Conservation (phyloP, 768 basidiomycete species). For the Fomitopsis pulvina region DNA sequence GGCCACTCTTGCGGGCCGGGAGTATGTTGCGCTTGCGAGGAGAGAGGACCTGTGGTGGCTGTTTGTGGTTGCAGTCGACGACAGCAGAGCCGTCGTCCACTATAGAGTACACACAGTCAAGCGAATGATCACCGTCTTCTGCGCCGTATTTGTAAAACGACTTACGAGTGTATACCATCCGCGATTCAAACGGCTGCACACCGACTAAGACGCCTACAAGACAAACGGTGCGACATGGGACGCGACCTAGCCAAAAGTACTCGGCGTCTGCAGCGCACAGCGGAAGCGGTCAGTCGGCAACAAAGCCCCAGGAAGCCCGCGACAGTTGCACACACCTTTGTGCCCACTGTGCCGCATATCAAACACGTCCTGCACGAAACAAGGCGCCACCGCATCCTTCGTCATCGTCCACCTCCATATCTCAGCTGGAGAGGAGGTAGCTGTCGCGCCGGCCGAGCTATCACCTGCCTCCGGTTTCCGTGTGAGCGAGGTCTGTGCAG, state of each 20-base stretch:
- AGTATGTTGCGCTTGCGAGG: conserved; percentile 9
- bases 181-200: conserved; percentile 50
- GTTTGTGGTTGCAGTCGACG: conserved; percentile 55
- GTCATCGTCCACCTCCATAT: conserved; percentile 22
- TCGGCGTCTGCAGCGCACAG: conserved; percentile 35
- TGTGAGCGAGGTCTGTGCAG: neutral
- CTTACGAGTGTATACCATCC: conserved; percentile 54
- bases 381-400: conserved; percentile 19
- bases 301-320: neutral
- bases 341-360: conserved; percentile 16
- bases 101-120: conserved; percentile 18
- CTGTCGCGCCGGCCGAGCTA: neutral
- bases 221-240: conserved; percentile 61
- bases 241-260: conserved; percentile 65
- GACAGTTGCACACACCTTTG: conserved; percentile 13
- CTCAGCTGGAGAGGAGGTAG: conserved; percentile 1
- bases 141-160: neutral
- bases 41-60: conserved; percentile 21
- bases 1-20: neutral
- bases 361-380: conserved; percentile 19
- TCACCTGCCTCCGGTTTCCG: neutral
- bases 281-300: neutral
- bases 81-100: conserved; percentile 77
- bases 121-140: no score
- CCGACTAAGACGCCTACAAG: conserved; percentile 64